These are phyloP conservation scores for Cinnamomum chago DNA, from an alignment of 164 flowering plant species.

Conservation along the genomic window DNA sequence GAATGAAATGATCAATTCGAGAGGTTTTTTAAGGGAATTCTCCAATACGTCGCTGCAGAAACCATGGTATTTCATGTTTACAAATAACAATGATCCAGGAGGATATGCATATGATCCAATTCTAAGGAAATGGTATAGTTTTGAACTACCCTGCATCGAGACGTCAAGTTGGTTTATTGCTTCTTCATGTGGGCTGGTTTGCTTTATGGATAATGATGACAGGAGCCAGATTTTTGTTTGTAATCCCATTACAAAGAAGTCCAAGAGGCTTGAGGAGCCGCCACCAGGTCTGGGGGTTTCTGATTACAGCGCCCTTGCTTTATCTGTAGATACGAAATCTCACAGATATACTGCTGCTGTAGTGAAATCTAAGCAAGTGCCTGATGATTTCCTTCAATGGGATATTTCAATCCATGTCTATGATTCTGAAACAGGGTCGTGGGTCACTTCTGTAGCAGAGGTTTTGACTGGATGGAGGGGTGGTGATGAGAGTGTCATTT, in stretches of 20 bases:
- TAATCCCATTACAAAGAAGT: constrained; percentile 71
- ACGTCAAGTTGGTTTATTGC: constrained; percentile 63
- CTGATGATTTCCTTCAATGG: constrained; percentile 71
- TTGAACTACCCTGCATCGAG: constrained; percentile 72
- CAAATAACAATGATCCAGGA: constrained; percentile 59
- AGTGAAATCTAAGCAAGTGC: constrained; percentile 82
- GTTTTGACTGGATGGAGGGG: constrained; percentile 88
- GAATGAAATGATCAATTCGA: constrained; percentile 67
- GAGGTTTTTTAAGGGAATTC: constrained; percentile 61
- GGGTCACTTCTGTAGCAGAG: constrained; percentile 62
- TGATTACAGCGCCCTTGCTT: constrained; percentile 77
- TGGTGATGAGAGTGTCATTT: constrained; percentile 87
- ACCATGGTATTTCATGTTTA: constrained; percentile 98
- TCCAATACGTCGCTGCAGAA: constrained; percentile 43
- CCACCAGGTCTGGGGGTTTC: constrained; percentile 57
- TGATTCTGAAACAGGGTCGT: constrained; percentile 52
- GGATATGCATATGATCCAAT: constrained; percentile 89
- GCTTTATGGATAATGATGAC: constrained; percentile 74
- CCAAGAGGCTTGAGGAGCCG: constrained; percentile 53
- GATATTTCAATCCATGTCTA: constrained; percentile 73
- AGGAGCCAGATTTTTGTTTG: constrained; percentile 63
- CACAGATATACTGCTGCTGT: constrained; percentile 51
- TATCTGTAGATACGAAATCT: constrained; percentile 47
- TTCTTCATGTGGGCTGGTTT: constrained; percentile 78
- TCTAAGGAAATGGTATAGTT: constrained; percentile 69